Percentiles rank a stretch among this genome's conserved stretches.
Evolutionary conservation across 805 yeast species (phyloP).

Genomic region (Wickerhamomyces mucosus): DNA sequence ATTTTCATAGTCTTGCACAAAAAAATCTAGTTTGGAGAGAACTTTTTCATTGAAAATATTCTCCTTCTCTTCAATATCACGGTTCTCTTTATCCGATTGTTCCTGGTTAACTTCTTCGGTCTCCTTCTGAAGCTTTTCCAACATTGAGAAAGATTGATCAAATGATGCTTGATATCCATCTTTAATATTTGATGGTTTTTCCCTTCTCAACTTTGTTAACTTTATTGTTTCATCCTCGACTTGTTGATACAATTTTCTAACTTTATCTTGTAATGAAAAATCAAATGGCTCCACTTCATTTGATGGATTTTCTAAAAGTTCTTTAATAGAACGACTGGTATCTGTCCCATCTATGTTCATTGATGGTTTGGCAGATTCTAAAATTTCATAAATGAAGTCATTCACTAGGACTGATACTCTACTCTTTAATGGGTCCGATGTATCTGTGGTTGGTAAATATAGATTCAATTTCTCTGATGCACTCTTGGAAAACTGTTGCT

Average conservation of each 20-base stretch:
- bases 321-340: slow-evolving; percentile 17
- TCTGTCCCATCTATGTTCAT: slow-evolving; percentile 48
- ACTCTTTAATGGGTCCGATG: slow-evolving; percentile 35
- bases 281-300: slow-evolving; percentile 61
- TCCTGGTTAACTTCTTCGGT: slow-evolving; percentile 14
- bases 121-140: slow-evolving; percentile 18
- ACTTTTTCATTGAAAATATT: slow-evolving; percentile 2
- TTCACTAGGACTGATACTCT: slow-evolving; percentile 35
- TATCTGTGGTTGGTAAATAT: slow-evolving; percentile 33
- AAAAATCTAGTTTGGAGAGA: slow-evolving; percentile 6
- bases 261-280: slow-evolving; percentile 45
- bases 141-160: slow-evolving; percentile 22
- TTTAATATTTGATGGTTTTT: slow-evolving; percentile 35
- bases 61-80: slow-evolving; percentile 2
- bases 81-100: slow-evolving; percentile 3
- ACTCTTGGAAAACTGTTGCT: slow-evolving; percentile 31
- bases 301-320: slow-evolving; percentile 15
- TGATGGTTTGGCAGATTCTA: slow-evolving; percentile 47
- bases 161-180: slow-evolving; percentile 27
- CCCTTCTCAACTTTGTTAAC: slow-evolving; percentile 45
- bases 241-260: slow-evolving; percentile 44
- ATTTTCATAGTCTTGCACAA: slow-evolving; percentile 10
- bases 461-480: slow-evolving; percentile 36
- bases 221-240: slow-evolving; percentile 56
- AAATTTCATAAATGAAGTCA: slow-evolving; percentile 38